These are phyloP conservation scores for Gnomoniopsis sp. DNA, from an alignment of 2,329 filamentous ascomycete species.

Conservation along the genomic window DNA sequence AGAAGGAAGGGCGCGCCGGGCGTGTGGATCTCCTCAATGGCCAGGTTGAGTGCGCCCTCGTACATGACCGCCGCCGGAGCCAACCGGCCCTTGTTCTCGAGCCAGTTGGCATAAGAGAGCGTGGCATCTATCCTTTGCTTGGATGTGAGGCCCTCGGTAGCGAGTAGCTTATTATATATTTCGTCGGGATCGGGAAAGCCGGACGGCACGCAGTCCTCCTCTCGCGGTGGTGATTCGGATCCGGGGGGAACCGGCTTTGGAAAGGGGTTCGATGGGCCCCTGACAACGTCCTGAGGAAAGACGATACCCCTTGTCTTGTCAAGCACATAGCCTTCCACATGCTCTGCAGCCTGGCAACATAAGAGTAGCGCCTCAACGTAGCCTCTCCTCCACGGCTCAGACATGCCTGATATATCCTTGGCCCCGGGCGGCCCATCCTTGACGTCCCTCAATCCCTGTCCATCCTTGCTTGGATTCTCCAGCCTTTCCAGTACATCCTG, in stretches of 20 bases:
- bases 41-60: constrained; percentile 72
- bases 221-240: constrained; percentile 59
- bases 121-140: constrained; percentile 78
- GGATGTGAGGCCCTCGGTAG: constrained; percentile 74
- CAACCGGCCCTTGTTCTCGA: constrained; percentile 69
- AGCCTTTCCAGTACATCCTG: constrained; percentile 60
- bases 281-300: constrained; percentile 70
- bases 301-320: constrained; percentile 65
- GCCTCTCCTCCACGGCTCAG: constrained; percentile 78
- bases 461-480: constrained; percentile 68
- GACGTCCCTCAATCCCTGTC: constrained; percentile 58
- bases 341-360: constrained; percentile 71
- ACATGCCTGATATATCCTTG: constrained; percentile 70
- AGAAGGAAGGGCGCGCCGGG: constrained; percentile 41
- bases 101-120: constrained; percentile 78
- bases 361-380: constrained; percentile 83
- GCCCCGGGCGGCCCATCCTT: constrained; percentile 43
- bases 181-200: constrained; percentile 69
- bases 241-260: constrained; percentile 70
- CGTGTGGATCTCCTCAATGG: constrained; percentile 50
- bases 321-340: constrained; percentile 73
- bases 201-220: constrained; percentile 66
- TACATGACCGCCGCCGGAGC: constrained; percentile 71
- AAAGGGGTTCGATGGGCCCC: constrained; percentile 79
- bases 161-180: constrained; percentile 79